Evolutionary conservation across 2,329 filamentous ascomycete species (phyloP).

Genomic region (Hymenoscyphus linearis): DNA sequence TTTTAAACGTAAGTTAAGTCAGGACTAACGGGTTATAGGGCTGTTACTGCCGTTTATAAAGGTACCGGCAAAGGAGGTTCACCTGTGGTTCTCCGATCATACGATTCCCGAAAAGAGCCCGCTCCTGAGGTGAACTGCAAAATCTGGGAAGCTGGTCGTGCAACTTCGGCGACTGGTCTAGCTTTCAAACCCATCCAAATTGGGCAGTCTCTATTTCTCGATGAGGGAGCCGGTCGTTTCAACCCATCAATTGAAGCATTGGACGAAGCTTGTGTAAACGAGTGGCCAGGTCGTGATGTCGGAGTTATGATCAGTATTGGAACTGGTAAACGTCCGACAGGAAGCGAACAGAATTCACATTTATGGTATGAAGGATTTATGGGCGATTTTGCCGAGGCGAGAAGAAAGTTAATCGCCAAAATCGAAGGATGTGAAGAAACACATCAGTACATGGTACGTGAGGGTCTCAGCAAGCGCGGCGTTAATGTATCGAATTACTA

Average conservation of each 20-base stretch:
- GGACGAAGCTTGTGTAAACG: slow-evolving; percentile 85
- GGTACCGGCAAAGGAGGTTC: slow-evolving; percentile 65
- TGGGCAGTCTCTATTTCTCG: slow-evolving; percentile 88
- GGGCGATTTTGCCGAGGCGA: slow-evolving; percentile 86
- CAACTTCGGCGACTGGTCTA: slow-evolving; percentile 84
- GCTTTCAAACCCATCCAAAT: slow-evolving; percentile 96
- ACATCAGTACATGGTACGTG: slow-evolving; percentile 78
- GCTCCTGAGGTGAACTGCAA: slow-evolving; percentile 88
- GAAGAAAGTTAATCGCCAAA: slow-evolving; percentile 77
- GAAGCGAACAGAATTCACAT: slow-evolving; percentile 63
- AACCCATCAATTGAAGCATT: slow-evolving; percentile 82
- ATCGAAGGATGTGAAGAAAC: slow-evolving; percentile 93
- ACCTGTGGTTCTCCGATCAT: slow-evolving; percentile 78
- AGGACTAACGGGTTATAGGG: slow-evolving; percentile 47
- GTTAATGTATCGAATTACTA: slow-evolving; percentile 91
- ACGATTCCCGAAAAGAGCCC: slow-evolving; percentile 89
- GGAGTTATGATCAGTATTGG: slow-evolving; percentile 90
- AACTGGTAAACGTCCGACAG: slow-evolving; percentile 77
- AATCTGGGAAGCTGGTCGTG: slow-evolving; percentile 94
- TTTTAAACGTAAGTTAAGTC: background rate
- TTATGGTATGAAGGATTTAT: slow-evolving; percentile 94
- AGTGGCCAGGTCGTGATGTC: slow-evolving; percentile 91
- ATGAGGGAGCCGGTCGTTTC: slow-evolving; percentile 86
- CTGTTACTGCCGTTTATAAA: slow-evolving; percentile 86
- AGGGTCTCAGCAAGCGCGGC: slow-evolving; percentile 69